Conservation (phyloP, 75 land plant species). For the Cupressus sempervirens region DNA sequence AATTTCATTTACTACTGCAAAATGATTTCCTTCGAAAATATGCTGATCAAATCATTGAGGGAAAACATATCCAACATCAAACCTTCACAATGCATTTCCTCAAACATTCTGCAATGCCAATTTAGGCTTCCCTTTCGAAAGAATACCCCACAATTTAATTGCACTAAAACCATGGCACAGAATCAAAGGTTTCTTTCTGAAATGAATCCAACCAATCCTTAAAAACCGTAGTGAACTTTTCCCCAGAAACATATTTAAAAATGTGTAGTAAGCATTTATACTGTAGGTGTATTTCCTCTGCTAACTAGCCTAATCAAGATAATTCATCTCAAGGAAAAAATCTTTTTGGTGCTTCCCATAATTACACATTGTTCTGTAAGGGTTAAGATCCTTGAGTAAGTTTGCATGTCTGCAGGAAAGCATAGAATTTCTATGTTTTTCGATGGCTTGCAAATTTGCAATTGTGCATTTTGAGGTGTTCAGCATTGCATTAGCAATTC, state of each 20-base stretch:
- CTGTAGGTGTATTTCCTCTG: slow-evolving; percentile 49
- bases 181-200: not conserved
- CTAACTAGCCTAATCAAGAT: slow-evolving; percentile 77
- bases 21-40: slow-evolving; percentile 36
- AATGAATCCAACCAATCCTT: slow-evolving; percentile 31
- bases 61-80: slow-evolving; percentile 30
- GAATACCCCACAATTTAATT: slow-evolving; percentile 53
- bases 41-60: slow-evolving; percentile 47
- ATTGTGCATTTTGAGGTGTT: no score
- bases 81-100: slow-evolving; percentile 48
- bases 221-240: slow-evolving; percentile 18
- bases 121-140: slow-evolving; percentile 33
- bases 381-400: slow-evolving; percentile 17
- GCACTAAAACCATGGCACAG: slow-evolving; percentile 19
- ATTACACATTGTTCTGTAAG: slow-evolving; percentile 36
- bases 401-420: slow-evolving; percentile 12
- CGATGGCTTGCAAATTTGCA: not conserved
- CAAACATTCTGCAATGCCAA: slow-evolving; percentile 38
- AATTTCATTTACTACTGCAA: slow-evolving; percentile 19
- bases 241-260: slow-evolving; percentile 40
- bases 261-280: slow-evolving; percentile 38
- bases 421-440: slow-evolving; percentile 15
- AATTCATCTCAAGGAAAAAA: slow-evolving; percentile 32
- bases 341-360: slow-evolving; percentile 20
- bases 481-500: no score